Evolutionary conservation across 1,284 basidiomycete genomes (phyloP).

Genomic region (Xerocomus amazonicus): DNA sequence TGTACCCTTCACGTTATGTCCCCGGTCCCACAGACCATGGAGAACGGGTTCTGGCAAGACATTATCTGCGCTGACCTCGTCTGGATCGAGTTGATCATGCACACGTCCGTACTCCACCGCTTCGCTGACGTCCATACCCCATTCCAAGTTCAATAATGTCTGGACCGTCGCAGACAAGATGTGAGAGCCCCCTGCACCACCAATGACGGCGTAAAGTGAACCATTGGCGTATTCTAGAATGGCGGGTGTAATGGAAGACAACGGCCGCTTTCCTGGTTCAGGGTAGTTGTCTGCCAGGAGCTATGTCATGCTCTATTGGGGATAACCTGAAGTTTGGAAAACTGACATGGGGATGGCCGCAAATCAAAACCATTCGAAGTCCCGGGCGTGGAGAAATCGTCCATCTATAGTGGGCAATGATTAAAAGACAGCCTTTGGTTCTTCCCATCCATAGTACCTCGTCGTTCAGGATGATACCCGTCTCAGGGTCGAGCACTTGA

Average conservation of each 20-base stretch:
- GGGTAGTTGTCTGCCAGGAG: slow-evolving; percentile 74
- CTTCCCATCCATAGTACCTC: slow-evolving; percentile 43
- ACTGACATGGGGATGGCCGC: slow-evolving; percentile 76
- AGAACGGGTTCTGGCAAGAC: slow-evolving; percentile 54
- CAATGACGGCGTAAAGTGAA: slow-evolving; percentile 68
- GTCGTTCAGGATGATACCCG: slow-evolving; percentile 87
- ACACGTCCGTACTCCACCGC: slow-evolving; percentile 86
- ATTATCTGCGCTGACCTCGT: slow-evolving; percentile 60
- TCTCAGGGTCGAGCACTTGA: slow-evolving; percentile 76
- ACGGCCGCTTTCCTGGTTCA: slow-evolving; percentile 78
- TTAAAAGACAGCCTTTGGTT: slow-evolving; percentile 6
- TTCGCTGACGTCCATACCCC: slow-evolving; percentile 74
- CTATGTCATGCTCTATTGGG: slow-evolving; percentile 4
- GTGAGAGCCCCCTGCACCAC: slow-evolving; percentile 83
- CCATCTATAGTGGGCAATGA: slow-evolving; percentile 50
- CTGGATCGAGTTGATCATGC: slow-evolving; percentile 89
- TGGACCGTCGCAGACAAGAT: slow-evolving; percentile 85
- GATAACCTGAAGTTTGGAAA: neutral
- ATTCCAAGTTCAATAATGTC: slow-evolving; percentile 77
- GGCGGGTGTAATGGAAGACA: slow-evolving; percentile 80
- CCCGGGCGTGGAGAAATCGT: slow-evolving; percentile 86
- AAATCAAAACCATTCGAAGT: slow-evolving; percentile 80
- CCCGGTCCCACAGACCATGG: slow-evolving; percentile 53
- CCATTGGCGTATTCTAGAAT: slow-evolving; percentile 77
- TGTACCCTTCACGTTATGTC: slow-evolving; percentile 71